Evolutionary conservation across 225 moss, liverwort and hornwort genomes (phyloP), one percentile per base, ranked within the genome.

Genomic region (Bryoerythrophyllum caledonicum): DNA sequence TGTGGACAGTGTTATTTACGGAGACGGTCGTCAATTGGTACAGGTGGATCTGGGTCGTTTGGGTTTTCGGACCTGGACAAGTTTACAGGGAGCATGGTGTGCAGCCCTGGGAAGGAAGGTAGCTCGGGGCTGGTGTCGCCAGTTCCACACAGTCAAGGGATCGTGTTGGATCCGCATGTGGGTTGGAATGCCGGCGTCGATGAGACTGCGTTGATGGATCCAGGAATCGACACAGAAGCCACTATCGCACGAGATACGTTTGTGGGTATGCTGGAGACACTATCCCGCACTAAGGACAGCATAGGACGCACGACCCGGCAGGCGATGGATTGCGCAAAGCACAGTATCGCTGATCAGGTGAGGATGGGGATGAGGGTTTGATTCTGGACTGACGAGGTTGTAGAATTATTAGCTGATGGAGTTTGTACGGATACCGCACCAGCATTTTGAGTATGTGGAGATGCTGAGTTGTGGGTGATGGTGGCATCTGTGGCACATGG

Each of bases 231-330:
- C 58, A 92, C 90, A 56, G 99, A 99, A 79, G 95, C 93, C 26
- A 90, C 88, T 59, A 88, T 95, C 74, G 95, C 99, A 23, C 83
- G 99, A 60, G 99, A 99, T 73, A 83, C 95, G 12, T 99, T 99
- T 63, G 93, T 91, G 77, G 99, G 99, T 20, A 99, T 99, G 99
- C 76, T 99, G 78, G 99, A 99, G 83, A 99, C 99, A 3, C 86
- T 99, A 41, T 94, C 99, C 2, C 93, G 99, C 61, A 93, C 99
- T 2, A 99, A 99, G 74, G 99, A 99, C 27, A 99, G 99, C 78
- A 99, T 99, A 61, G 99, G 99, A 32, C 95, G 99, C 57, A 95
- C 99, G 37, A 95, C 99, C 13, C 95, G 94, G 63, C 99, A 99
- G 79, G 99, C 99, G 9, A 90, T 99, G 74, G 99, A 99, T 79